These are phyloP conservation scores for Carex arenaria DNA, from an alignment of 202 grass and related monocot species.

Conservation along the genomic window DNA sequence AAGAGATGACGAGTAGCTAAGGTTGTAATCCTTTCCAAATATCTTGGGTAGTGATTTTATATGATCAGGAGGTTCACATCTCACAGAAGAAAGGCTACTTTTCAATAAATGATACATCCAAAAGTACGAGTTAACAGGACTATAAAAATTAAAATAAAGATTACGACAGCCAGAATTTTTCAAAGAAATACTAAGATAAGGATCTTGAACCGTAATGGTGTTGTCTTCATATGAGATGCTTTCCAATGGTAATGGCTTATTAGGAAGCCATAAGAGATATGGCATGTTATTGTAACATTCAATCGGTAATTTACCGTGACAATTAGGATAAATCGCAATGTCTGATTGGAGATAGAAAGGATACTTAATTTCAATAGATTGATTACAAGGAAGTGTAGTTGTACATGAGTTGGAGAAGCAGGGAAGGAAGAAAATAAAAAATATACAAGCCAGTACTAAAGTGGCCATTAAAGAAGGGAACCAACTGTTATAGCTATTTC, in stretches of 20 bases:
- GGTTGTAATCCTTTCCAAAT: background rate
- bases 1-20: too few species aligned
- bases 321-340: background rate
- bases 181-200: background rate
- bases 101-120: background rate
- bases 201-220: constrained; percentile 1
- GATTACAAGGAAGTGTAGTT: background rate
- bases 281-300: background rate
- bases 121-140: background rate
- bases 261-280: background rate
- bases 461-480: too few species aligned
- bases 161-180: background rate
- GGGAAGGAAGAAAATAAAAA: too few species aligned
- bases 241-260: background rate
- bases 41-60: background rate
- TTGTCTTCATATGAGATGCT: background rate
- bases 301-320: background rate
- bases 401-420: too few species aligned
- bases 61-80: background rate
- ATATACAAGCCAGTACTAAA: too few species aligned
- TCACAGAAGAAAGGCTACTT: background rate
- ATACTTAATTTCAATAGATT: background rate
- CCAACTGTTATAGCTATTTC: too few species aligned
- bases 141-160: background rate
- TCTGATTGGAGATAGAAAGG: background rate